Base-by-base conservation (phyloP, 768 basidiomycete species). In the Termitomyces sp. region DNA sequence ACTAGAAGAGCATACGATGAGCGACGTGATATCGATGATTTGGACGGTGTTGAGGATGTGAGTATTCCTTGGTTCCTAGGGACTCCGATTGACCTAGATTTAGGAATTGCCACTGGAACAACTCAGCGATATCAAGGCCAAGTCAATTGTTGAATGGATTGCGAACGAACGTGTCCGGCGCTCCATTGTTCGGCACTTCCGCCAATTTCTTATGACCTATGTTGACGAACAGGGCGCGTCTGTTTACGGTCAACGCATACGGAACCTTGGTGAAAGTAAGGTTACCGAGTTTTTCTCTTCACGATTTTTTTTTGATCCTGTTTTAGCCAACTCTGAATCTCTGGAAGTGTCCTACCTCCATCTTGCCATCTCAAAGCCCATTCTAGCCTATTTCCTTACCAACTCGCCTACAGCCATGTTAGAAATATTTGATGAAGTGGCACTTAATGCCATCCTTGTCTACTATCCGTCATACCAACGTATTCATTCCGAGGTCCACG, bases 341-440 rank as follows among this genome's bases (percentile, higher is more conserved):
- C 85, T 99, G 60, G 97, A 98, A 74, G 92, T 98, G 28, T 98
- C 96, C 1, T 98, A 96, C 74, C 82, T 94, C n/a, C 96, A 99
- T 71, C 85, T 99, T 18, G 90, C 92, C 1, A 76, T 88, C 58
- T 92, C 95, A 8, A 97, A 97, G 68, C 91, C 97, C 4, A 95
- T 98, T 68, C 81, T 99, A 35, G 95, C 97, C 32, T 99, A 97
- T 74, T 99, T 99, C 80, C 84, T 99, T 55, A 94, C 92, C 69
- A 98, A 97, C 74, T 92, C 91, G 16, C 97, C 97, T 2, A 81
- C 89, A 28, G 86, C 92, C 3, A 96, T 98, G 92, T 85, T 99
- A 45, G 80, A 86, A 57, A 92, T 98, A 58, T 96, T 99, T 67
- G 97, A 98, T 74, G 89, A 93, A 70, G 94, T 98, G 57, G 97